A percentile compares a stretch with the other conserved stretches of the same genome.
Evolutionary conservation across 2,329 filamentous ascomycete genomes (phyloP).

Genomic region (Pseudopithomyces chartarum): DNA sequence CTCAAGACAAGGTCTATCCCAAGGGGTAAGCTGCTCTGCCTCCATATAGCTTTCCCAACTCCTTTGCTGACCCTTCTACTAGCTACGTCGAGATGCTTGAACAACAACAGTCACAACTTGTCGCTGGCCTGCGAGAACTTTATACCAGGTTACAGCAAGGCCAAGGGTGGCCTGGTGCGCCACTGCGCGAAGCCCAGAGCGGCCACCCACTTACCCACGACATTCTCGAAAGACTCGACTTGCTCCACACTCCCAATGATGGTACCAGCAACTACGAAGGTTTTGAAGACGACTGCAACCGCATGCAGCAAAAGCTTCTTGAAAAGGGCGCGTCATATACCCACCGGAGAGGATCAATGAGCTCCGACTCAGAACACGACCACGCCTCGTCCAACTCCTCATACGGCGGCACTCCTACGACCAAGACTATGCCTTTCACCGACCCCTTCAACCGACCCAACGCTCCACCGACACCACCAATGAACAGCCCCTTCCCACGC

Average conservation of each 20-base stretch:
- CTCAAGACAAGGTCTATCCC: constrained; percentile 70
- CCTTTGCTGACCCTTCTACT: constrained; percentile 15
- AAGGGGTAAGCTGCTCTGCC: constrained; percentile 60
- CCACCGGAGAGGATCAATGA: constrained; percentile 60
- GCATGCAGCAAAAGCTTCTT: constrained; percentile 61
- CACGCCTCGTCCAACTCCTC: constrained; percentile 47
- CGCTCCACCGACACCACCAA: constrained; percentile 44
- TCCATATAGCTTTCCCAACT: not conserved
- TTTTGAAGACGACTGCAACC: constrained; percentile 64
- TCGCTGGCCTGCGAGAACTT: constrained; percentile 64
- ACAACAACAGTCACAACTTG: constrained; percentile 67
- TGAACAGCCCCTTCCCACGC: constrained; percentile 45
- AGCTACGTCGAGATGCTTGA: constrained; percentile 71
- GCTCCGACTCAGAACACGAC: constrained; percentile 62
- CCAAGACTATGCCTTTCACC: constrained; percentile 36
- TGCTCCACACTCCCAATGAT: constrained; percentile 58
- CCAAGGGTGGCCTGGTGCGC: constrained; percentile 61
- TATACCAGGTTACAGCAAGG: constrained; percentile 59
- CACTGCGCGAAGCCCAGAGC: constrained; percentile 58
- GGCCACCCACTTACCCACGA: constrained; percentile 66
- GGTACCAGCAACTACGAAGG: constrained; percentile 50
- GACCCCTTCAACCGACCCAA: constrained; percentile 38
- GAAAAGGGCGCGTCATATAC: constrained; percentile 58
- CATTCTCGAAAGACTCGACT: constrained; percentile 63
- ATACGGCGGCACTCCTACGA: constrained; percentile 45